A percentile compares a stretch with the other conserved stretches of the same genome.
phyloP scores from a whole-genome alignment of 2,329 filamentous ascomycete genomes.

The Colletotrichum sp. region DNA sequence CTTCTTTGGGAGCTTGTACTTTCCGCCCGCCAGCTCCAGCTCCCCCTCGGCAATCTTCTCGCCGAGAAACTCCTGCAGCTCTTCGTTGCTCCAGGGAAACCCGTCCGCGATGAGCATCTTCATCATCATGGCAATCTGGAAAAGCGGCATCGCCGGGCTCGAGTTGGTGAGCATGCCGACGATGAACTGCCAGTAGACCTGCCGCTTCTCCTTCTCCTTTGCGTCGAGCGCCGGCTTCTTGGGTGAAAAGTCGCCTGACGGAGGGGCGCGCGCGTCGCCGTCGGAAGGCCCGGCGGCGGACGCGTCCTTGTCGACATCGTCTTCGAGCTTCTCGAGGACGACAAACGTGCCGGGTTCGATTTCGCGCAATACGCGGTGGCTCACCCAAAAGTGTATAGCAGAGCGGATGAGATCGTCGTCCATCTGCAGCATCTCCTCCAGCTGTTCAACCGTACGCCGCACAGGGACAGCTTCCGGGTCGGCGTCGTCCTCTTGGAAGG shows the following conservation, averaged over 20 bases:
- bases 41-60: slow-evolving; percentile 78
- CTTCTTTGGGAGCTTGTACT: slow-evolving; percentile 71
- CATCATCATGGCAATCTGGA: slow-evolving; percentile 91
- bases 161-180: slow-evolving; percentile 95
- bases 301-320: slow-evolving; percentile 32
- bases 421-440: slow-evolving; percentile 69
- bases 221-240: slow-evolving; percentile 63
- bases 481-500: slow-evolving; percentile 67
- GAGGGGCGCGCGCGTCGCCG: slow-evolving; percentile 23
- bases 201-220: slow-evolving; percentile 65
- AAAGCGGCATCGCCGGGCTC: slow-evolving; percentile 77
- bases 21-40: slow-evolving; percentile 73
- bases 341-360: slow-evolving; percentile 60
- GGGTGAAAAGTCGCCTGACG: slow-evolving; percentile 41
- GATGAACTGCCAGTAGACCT: slow-evolving; percentile 90
- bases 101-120: slow-evolving; percentile 88
- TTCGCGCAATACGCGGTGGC: slow-evolving; percentile 69
- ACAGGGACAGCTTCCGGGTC: slow-evolving; percentile 33
- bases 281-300: slow-evolving; percentile 33
- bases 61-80: slow-evolving; percentile 79
- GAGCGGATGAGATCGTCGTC: slow-evolving; percentile 73
- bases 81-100: slow-evolving; percentile 89
- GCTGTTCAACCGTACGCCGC: slow-evolving; percentile 55
- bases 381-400: slow-evolving; percentile 75
- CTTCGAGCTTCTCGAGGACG: slow-evolving; percentile 70